Base-by-base conservation (phyloP, 768 basidiomycete genomes). In the Agaricus subrufescens region DNA sequence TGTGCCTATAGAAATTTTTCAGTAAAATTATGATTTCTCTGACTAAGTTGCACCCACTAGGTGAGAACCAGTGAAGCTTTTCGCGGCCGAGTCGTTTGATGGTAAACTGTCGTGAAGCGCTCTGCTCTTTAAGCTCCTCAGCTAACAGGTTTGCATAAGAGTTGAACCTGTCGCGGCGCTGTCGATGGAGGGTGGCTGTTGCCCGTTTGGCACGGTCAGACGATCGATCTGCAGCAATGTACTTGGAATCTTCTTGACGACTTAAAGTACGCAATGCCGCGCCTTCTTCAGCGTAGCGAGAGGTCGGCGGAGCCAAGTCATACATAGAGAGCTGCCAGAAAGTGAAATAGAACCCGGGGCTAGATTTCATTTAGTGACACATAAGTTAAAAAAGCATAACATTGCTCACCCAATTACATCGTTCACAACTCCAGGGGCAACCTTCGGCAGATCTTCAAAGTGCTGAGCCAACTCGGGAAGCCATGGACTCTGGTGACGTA, bases 261-360 rank as follows among this genome's bases (percentile, higher is more conserved):
- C 85, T 87, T 29, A 88, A 72, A 3, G 78, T 71, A 38, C 82
- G 78, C 30, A 91, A 68, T 14, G 76, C 73, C 26, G 80, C 76
- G 30, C 83, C 81, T 64, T 94, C 89, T 64, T 90, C 87, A 45
- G 91, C 86, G 59, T 98, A 99, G 57, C 82, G 83, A 5, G 82
- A 65, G 15, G 79, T 75, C 0, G 95, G 94, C 11, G 91, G 88
- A 0, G 83, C 73, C 34, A 98, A 78, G 69, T 99, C 97, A 64
- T 94, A 91, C 34, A 89, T 88, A 0, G 92, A 89, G 50, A 98
- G 71, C 68, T 98, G 95, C 97, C 97, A 99, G 73, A 98, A 99
- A 2, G 95, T 94, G 46, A 91, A 71, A 65, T 94, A 98, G 73
- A 99, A 98, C 2, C 86, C 89, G 29, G 94, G 87, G 3, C 96